Evolutionary conservation across 192 early-diverging fungal species (phyloP).

Genomic region (Chytriomyces sp.): DNA sequence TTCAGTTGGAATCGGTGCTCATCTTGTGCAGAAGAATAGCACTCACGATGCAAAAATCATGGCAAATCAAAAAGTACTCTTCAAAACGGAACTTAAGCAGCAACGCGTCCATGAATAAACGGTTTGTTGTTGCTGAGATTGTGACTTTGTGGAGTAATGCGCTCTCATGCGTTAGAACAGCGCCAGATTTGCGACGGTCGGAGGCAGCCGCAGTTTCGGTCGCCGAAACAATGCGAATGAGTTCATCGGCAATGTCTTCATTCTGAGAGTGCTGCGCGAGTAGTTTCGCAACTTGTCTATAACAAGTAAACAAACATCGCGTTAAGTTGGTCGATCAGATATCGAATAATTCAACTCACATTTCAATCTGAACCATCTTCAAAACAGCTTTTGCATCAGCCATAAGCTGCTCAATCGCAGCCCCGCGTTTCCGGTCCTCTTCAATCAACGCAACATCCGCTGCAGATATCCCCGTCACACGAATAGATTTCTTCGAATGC

Average conservation of each 20-base stretch:
- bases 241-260: conserved; percentile 25
- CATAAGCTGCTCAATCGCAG: conserved; percentile 7
- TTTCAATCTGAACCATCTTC: conserved; percentile 17
- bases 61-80: conserved; percentile 46
- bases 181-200: not conserved
- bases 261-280: conserved; percentile 9
- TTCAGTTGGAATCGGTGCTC: not conserved
- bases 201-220: not conserved
- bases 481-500: not conserved
- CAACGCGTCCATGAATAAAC: conserved; percentile 51
- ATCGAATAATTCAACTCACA: conserved; percentile 7
- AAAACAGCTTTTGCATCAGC: conserved; percentile 6
- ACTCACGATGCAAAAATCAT: conserved; percentile 50
- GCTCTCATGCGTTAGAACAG: not conserved
- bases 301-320: not conserved
- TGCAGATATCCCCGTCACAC: not conserved
- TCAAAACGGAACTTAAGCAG: conserved; percentile 49
- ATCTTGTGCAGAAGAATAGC: not conserved
- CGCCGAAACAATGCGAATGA: conserved; percentile 30
- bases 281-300: not conserved
- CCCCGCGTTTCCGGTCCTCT: not conserved
- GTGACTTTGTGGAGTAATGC: conserved; percentile 35
- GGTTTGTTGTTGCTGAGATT: conserved; percentile 49
- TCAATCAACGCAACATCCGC: not conserved
- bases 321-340: not conserved